Conservation (phyloP, 805 yeast genomes). For the Ogataea haglerorum region DNA sequence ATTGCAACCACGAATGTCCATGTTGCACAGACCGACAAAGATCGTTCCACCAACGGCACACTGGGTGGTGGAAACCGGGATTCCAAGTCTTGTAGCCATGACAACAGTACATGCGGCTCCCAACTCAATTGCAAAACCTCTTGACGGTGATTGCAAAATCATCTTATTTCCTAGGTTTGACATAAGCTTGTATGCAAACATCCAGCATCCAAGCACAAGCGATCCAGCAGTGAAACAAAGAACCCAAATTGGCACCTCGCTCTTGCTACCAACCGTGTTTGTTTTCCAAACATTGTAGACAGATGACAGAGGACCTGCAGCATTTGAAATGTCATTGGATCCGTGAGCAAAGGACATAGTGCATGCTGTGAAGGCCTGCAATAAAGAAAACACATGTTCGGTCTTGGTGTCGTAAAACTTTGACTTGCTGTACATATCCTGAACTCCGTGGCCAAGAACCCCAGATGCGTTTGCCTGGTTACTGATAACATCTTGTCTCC, state of each 20-base stretch:
- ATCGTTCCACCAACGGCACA: conserved; percentile 78
- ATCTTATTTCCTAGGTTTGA: conserved; percentile 67
- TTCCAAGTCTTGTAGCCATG: conserved; percentile 67
- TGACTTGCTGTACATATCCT: conserved; percentile 51
- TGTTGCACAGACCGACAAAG: conserved; percentile 70
- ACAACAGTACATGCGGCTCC: conserved; percentile 76
- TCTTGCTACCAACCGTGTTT: conserved; percentile 42
- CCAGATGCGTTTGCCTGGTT: conserved; percentile 41
- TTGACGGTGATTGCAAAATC: conserved; percentile 71
- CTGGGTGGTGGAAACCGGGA: conserved; percentile 78
- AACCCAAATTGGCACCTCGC: conserved; percentile 70
- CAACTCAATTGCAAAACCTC: conserved; percentile 73
- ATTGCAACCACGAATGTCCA: conserved; percentile 59
- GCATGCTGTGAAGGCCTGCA: conserved; percentile 71
- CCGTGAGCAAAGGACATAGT: conserved; percentile 85
- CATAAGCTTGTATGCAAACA: conserved; percentile 66
- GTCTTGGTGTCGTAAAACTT: conserved; percentile 67
- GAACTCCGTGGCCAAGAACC: conserved; percentile 44
- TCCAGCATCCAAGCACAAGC: conserved; percentile 66
- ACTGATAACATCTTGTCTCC: conserved; percentile 58
- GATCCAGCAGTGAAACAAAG: conserved; percentile 65
- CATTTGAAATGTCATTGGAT: conserved; percentile 75
- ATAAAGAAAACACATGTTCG: conserved; percentile 63
- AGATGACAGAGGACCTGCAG: conserved; percentile 71
- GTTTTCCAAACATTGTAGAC: conserved; percentile 60